phyloP scores from a whole-genome alignment of 2,329 filamentous ascomycete species.

The Dothistroma pini region DNA sequence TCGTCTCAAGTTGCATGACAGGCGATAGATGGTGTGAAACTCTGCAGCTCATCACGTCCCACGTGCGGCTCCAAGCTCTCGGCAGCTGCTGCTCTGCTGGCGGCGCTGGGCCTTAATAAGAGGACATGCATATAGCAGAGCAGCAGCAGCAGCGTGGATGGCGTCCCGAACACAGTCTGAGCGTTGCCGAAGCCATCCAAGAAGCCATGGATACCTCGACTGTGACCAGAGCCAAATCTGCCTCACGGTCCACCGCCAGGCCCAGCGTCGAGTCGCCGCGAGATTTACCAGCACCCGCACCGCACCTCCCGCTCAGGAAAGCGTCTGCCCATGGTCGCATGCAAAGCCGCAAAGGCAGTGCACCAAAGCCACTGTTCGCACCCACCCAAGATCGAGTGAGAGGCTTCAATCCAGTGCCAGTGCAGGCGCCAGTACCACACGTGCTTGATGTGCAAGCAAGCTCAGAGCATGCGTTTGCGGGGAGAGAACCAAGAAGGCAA shows the following conservation, averaged over 20 bases:
- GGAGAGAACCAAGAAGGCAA: conserved; percentile 26
- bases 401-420: conserved; percentile 32
- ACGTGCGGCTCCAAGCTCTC: conserved; percentile 2
- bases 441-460: conserved; percentile 32
- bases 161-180: conserved; percentile 19
- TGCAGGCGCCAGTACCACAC: conserved; percentile 27
- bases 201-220: conserved; percentile 25
- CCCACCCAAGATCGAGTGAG: conserved; percentile 24
- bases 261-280: conserved; percentile 66
- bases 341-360: conserved; percentile 27
- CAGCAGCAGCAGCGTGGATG: conserved; percentile 13
- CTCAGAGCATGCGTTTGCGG: conserved; percentile 36
- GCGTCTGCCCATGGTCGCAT: conserved; percentile 38
- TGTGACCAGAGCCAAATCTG: conserved; percentile 7
- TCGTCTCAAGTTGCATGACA: conserved; percentile 6
- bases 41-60: not conserved
- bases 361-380: conserved; percentile 30
- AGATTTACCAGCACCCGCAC: conserved; percentile 49
- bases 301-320: conserved; percentile 41
- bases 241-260: conserved; percentile 2
- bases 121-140: conserved; percentile 15
- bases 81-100: not conserved
- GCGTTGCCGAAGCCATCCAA: conserved; percentile 26
- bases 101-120: not conserved
- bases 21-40: conserved; percentile 2